Conservation (phyloP, 1,139 yeast genomes). For the Kurtzmaniella quercitrusa region DNA sequence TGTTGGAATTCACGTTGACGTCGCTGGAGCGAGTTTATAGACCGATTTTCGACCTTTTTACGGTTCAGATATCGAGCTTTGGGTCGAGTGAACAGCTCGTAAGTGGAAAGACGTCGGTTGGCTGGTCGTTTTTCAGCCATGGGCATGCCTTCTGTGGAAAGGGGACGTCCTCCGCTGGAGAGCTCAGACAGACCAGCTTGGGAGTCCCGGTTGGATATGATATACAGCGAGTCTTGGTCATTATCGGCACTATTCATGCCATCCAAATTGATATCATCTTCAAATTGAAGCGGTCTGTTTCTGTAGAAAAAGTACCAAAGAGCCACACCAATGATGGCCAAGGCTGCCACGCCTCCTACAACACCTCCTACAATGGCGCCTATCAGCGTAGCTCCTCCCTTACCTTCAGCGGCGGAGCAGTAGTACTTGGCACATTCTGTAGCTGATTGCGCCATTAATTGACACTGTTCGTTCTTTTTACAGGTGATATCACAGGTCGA, state of each 20-base stretch:
- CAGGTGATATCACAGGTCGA: conserved; percentile 25
- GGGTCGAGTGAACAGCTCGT: conserved; percentile 44
- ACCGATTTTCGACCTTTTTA: conserved; percentile 15
- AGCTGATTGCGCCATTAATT: conserved; percentile 52
- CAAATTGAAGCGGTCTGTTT: conserved; percentile 18
- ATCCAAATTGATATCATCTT: conserved; percentile 23
- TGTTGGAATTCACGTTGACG: conserved; percentile 17
- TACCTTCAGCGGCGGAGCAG: conserved; percentile 31
- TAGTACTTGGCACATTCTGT: conserved; percentile 50
- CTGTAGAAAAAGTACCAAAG: conserved; percentile 29
- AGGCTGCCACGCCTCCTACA: conserved; percentile 45
- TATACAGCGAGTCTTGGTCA: conserved; percentile 18
- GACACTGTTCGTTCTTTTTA: conserved; percentile 47
- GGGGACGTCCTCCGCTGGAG: conserved; percentile 6
- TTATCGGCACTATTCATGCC: conserved; percentile 11
- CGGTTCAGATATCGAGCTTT: conserved; percentile 16
- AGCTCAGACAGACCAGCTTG: conserved; percentile 6
- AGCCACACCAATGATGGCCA: conserved; percentile 30
- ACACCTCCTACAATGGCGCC: conserved; percentile 70
- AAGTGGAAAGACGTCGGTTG: conserved; percentile 35
- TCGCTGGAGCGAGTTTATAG: conserved; percentile 5
- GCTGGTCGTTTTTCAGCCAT: conserved; percentile 8
- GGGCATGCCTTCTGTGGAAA: conserved; percentile 7
- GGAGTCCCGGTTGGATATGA: conserved; percentile 7
- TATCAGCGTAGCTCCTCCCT: conserved; percentile 16